Percentiles rank a stretch among this genome's conserved stretches.
These are phyloP conservation scores for Chlorella ohadii DNA, from an alignment of 139 green algal species.

Conservation along the genomic window DNA sequence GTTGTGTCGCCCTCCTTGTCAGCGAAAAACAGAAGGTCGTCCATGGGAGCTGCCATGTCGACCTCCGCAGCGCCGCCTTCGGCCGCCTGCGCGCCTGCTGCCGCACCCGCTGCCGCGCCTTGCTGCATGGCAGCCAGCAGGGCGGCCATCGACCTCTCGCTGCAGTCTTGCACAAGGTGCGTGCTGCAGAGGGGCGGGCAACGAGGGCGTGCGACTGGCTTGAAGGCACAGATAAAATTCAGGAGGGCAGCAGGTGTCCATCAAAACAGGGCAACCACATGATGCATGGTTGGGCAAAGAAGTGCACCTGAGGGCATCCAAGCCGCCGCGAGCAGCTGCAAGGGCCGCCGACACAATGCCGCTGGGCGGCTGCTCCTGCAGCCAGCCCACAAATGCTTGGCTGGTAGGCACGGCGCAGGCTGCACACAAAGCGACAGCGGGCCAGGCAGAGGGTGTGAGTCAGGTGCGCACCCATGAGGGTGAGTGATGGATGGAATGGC, in stretches of 20 bases:
- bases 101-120: neutral
- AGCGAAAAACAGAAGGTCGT: constrained; percentile 25
- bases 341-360: constrained; percentile 22
- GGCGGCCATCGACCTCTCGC: constrained; percentile 3
- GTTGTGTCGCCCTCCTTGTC: constrained; percentile 13
- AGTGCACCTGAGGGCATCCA: constrained; percentile 10
- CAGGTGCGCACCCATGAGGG: too few relatives aligned
- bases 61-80: neutral
- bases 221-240: too few relatives aligned
- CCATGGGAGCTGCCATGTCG: neutral
- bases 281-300: too few relatives aligned
- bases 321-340: neutral
- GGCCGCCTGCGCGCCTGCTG: neutral
- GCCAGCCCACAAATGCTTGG: constrained; percentile 27
- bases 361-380: constrained; percentile 22
- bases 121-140: constrained; percentile 26
- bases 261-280: too few relatives aligned
- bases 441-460: neutral
- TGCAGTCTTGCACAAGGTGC: constrained; percentile 27
- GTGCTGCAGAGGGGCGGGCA: neutral
- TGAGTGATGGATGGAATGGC: too few relatives aligned
- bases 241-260: too few relatives aligned
- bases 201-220: too few relatives aligned
- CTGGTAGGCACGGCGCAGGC: constrained; percentile 4
- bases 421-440: neutral